Conservation (phyloP, 805 yeast species). For the Jamesozyma jinghongensis region DNA sequence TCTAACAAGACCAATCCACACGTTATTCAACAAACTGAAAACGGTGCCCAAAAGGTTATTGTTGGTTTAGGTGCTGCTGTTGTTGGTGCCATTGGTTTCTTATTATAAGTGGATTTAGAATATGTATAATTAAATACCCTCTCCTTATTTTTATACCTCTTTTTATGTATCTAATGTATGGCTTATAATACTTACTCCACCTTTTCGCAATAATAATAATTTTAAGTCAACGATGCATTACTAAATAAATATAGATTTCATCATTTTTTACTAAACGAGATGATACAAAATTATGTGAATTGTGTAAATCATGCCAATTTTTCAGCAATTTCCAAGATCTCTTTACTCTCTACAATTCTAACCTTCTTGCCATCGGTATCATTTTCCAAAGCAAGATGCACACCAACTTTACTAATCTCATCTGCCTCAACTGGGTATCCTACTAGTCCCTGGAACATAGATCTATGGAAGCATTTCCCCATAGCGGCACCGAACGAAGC, state of each 20-base stretch:
- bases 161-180: too few species aligned
- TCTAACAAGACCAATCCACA: too few species aligned
- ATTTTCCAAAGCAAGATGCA: constrained; percentile 32
- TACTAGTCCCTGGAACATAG: constrained; percentile 26
- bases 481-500: constrained; percentile 29
- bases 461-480: constrained; percentile 29
- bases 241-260: too few species aligned
- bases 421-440: constrained; percentile 50
- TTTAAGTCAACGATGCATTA: too few species aligned
- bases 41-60: constrained; percentile 13
- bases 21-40: constrained; percentile 12
- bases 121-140: too few species aligned
- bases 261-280: too few species aligned
- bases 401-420: constrained; percentile 56
- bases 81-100: constrained; percentile 13
- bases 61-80: constrained; percentile 17
- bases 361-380: constrained; percentile 17
- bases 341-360: constrained; percentile 25
- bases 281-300: too few species aligned
- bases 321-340: constrained; percentile 19
- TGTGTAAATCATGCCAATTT: not conserved
- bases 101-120: constrained; percentile 7
- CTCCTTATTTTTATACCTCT: not conserved
- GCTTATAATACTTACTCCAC: too few species aligned
- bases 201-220: too few species aligned